A percentile compares a stretch with the other conserved stretches of the same genome.
phyloP scores from a whole-genome alignment of 768 basidiomycete species.

The Pleurotus sapidus region DNA sequence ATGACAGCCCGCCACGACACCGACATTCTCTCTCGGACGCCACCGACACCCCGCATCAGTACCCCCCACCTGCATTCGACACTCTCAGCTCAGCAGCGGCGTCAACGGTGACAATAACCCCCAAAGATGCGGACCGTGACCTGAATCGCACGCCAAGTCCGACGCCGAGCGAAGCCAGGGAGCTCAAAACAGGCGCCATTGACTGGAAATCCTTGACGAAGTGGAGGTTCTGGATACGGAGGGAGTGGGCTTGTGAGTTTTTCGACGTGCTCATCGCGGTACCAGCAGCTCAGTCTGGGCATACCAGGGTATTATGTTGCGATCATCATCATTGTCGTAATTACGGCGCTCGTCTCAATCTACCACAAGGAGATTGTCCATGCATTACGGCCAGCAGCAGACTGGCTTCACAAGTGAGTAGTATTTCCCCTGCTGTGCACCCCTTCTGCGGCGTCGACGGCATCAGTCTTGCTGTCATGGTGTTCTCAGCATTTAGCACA shows the following conservation, averaged over 20 bases:
- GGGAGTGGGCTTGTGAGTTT: conserved; percentile 54
- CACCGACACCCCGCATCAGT: background rate
- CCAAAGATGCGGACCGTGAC: conserved; percentile 17
- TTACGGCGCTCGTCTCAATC: conserved; percentile 53
- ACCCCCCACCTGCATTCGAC: background rate
- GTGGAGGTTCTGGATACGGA: conserved; percentile 52
- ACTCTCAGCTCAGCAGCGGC: background rate
- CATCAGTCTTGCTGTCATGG: background rate
- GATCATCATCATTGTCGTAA: conserved; percentile 40
- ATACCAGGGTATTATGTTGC: conserved; percentile 49
- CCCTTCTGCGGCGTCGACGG: background rate
- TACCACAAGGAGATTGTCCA: conserved; percentile 73
- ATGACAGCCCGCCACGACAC: background rate
- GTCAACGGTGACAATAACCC: conserved; percentile 7
- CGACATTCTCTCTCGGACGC: background rate
- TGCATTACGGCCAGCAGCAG: conserved; percentile 64
- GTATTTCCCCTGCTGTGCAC: background rate
- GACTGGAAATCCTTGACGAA: conserved; percentile 40
- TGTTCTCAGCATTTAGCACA: background rate
- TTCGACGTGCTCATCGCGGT: background rate
- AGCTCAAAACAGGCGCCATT: conserved; percentile 34
- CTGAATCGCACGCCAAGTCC: conserved; percentile 55
- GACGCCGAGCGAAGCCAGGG: conserved; percentile 55
- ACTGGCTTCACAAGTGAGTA: conserved; percentile 60
- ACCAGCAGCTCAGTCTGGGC: background rate